Percentiles rank a stretch among this genome's conserved stretches.
Evolutionary conservation across 2,329 filamentous ascomycete genomes (phyloP).

Genomic region (Aspergillus ruber): DNA sequence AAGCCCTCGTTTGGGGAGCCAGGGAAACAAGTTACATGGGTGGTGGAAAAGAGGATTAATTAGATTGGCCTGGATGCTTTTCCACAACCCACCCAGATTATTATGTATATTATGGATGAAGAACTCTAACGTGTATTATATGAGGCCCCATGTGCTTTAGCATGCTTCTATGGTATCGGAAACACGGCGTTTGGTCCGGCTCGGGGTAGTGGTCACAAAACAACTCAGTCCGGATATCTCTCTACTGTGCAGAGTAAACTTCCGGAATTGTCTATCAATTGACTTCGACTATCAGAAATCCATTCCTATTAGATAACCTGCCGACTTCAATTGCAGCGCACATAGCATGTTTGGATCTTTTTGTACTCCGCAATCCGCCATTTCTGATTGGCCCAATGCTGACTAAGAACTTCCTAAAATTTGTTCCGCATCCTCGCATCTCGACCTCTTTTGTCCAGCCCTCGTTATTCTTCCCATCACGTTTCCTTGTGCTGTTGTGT

Average conservation of each 20-base stretch:
- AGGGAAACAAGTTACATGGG: conserved; percentile 31
- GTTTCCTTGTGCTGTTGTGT: conserved; percentile 22
- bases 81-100: not conserved
- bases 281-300: no score
- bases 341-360: not conserved
- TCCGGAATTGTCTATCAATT: no score
- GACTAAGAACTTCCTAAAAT: conserved; percentile 36
- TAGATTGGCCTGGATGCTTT: not conserved
- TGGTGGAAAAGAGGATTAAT: conserved; percentile 26
- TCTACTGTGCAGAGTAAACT: no score
- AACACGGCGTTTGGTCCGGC: no score
- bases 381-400: conserved; percentile 27
- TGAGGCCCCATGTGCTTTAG: no score
- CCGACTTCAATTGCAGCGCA: no score
- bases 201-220: no score
- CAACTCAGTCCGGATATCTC: no score
- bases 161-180: no score
- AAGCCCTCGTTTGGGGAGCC: conserved; percentile 38
- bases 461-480: conserved; percentile 21
- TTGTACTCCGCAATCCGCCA: conserved; percentile 22
- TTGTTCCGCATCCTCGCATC: conserved; percentile 16
- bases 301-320: no score
- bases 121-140: no score
- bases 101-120: conserved; percentile 10
- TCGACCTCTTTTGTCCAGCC: conserved; percentile 10